Conservation (phyloP, 768 basidiomycete genomes). For the Daedaleopsis sinensis region DNA sequence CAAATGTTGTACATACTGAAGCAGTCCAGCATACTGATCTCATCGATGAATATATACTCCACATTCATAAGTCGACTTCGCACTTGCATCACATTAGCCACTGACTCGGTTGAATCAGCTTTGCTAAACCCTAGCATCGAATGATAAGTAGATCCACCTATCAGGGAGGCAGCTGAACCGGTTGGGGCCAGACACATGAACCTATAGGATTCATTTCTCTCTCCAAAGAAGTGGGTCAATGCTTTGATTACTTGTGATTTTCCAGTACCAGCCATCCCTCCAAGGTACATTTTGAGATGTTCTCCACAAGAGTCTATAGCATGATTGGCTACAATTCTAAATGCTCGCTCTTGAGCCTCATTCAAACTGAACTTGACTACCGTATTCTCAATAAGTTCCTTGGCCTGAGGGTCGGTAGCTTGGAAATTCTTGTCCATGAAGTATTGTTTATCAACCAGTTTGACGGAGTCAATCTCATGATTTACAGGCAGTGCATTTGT, state of each 20-base stretch:
- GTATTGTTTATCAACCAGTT: too few relatives aligned
- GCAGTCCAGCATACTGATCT: slow-evolving; percentile 25
- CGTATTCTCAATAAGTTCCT: too few relatives aligned
- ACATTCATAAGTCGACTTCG: slow-evolving; percentile 28
- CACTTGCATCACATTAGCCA: background rate
- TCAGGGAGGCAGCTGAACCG: slow-evolving; percentile 19
- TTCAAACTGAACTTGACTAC: too few relatives aligned
- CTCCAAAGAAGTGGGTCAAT: slow-evolving; percentile 8
- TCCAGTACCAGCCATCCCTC: too few relatives aligned
- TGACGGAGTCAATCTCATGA: too few relatives aligned
- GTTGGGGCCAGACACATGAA: slow-evolving; percentile 18
- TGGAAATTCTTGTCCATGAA: too few relatives aligned
- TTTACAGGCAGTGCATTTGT: background rate
- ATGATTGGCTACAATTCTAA: too few relatives aligned
- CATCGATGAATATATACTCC: slow-evolving; percentile 45
- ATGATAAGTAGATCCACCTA: slow-evolving; percentile 19
- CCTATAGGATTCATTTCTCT: background rate
- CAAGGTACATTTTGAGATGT: too few relatives aligned
- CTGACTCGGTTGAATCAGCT: background rate
- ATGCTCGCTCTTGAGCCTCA: too few relatives aligned
- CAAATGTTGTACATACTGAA: slow-evolving; percentile 28
- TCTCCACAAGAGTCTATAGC: too few relatives aligned
- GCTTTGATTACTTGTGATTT: slow-evolving; percentile 16
- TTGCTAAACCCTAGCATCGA: background rate
- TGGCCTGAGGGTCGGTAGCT: too few relatives aligned